Evolutionary conservation across 2,329 filamentous ascomycete genomes (phyloP).

Genomic region (Fusarium penzigii): DNA sequence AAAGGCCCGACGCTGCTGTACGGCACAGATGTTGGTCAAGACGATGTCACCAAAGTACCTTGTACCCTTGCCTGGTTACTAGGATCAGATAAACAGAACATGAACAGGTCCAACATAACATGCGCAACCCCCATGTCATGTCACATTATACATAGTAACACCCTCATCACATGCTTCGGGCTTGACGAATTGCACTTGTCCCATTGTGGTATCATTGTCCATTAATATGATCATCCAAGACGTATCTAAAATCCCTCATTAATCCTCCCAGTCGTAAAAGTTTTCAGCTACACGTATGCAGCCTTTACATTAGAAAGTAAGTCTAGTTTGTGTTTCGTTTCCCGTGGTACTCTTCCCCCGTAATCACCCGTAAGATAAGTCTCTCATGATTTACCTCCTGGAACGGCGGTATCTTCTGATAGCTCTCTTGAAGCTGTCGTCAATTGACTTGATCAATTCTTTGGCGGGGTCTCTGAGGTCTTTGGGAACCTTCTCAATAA

Average conservation of each 20-base stretch:
- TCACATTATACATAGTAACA: background rate
- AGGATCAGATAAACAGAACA: background rate
- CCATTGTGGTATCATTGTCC: background rate
- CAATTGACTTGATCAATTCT: slow-evolving; percentile 39
- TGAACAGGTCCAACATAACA: too few relatives aligned
- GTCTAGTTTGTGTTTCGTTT: background rate
- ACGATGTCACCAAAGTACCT: background rate
- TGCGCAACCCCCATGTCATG: background rate
- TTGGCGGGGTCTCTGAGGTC: slow-evolving; percentile 35
- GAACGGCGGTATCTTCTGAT: slow-evolving; percentile 32
- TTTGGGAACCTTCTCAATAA: slow-evolving; percentile 43
- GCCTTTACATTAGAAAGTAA: background rate
- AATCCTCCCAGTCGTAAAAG: background rate
- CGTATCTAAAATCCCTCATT: background rate
- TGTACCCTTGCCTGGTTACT: background rate
- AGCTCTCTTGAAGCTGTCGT: slow-evolving; percentile 39
- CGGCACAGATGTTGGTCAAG: background rate
- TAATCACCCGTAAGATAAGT: background rate
- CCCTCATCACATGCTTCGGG: background rate
- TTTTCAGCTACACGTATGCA: background rate
- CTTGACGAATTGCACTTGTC: background rate
- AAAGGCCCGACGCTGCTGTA: background rate
- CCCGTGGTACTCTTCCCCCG: background rate
- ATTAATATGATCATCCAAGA: background rate
- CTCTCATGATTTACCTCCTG: background rate